These are phyloP conservation scores for Bipolaris oryzae DNA, from an alignment of 2,329 filamentous ascomycete genomes.

Conservation along the genomic window DNA sequence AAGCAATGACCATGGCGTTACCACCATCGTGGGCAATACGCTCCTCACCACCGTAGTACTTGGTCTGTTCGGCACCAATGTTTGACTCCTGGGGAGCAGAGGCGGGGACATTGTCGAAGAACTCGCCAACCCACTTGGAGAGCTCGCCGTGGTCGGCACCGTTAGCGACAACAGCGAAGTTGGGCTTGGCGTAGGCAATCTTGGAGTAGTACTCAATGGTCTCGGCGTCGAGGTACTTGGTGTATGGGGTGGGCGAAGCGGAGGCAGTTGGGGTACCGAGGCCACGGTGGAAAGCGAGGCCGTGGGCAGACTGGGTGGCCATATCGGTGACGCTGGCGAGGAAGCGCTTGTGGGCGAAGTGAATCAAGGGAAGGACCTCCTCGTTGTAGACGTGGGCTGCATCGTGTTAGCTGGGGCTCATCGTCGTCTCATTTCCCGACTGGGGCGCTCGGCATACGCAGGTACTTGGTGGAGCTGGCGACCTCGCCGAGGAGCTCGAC, in stretches of 20 bases:
- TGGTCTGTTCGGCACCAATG: slow-evolving; percentile 68
- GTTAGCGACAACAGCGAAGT: slow-evolving; percentile 90
- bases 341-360: slow-evolving; percentile 76
- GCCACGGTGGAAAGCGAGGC: slow-evolving; percentile 88
- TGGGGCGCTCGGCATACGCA: slow-evolving; percentile 52
- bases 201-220: slow-evolving; percentile 76
- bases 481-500: slow-evolving; percentile 94
- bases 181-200: slow-evolving; percentile 83
- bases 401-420: slow-evolving; percentile 10
- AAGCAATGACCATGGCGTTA: slow-evolving; percentile 87
- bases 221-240: slow-evolving; percentile 80
- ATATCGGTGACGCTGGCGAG: slow-evolving; percentile 67
- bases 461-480: slow-evolving; percentile 84
- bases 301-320: slow-evolving; percentile 85
- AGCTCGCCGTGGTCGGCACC: slow-evolving; percentile 78
- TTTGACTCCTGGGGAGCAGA: slow-evolving; percentile 50
- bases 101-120: slow-evolving; percentile 77
- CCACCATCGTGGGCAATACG: slow-evolving; percentile 77
- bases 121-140: slow-evolving; percentile 88
- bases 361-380: slow-evolving; percentile 78
- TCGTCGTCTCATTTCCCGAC: slow-evolving; percentile 30
- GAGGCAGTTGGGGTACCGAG: slow-evolving; percentile 81
- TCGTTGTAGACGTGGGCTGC: slow-evolving; percentile 89
- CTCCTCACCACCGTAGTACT: slow-evolving; percentile 96
- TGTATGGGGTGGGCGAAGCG: slow-evolving; percentile 71